These are phyloP conservation scores for Teratosphaeria gauchensis DNA, from an alignment of 2,329 filamentous ascomycete genomes.

Conservation along the genomic window DNA sequence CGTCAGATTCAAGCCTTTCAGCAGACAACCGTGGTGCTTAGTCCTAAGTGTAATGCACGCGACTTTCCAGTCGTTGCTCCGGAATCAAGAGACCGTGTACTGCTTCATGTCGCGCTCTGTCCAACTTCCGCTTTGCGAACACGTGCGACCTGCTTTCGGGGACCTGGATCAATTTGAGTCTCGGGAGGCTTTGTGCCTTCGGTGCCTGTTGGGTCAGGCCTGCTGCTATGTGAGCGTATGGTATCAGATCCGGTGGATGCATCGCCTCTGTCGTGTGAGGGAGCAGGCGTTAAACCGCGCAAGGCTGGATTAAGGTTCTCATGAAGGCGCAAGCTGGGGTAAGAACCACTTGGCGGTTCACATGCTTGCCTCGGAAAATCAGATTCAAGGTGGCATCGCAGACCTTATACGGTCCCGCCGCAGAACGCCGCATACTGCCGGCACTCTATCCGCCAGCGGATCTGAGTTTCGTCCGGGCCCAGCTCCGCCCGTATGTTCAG, in stretches of 20 bases:
- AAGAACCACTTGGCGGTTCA: neutral
- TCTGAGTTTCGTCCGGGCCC: too few relatives aligned
- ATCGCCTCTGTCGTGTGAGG: too few relatives aligned
- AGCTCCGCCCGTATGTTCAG: too few relatives aligned
- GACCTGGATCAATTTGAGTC: too few relatives aligned
- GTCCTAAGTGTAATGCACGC: too few relatives aligned
- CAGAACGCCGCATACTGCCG: too few relatives aligned
- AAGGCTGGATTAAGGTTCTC: neutral
- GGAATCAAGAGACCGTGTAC: neutral
- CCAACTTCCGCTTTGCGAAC: neutral
- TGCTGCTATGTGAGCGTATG: neutral
- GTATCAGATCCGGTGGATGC: neutral
- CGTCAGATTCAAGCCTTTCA: too few relatives aligned
- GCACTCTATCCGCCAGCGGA: too few relatives aligned
- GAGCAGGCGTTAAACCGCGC: too few relatives aligned
- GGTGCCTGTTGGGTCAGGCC: neutral
- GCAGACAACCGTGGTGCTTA: too few relatives aligned
- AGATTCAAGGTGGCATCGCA: neutral
- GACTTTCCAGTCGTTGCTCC: neutral
- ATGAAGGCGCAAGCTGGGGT: neutral
- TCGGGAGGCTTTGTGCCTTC: neutral
- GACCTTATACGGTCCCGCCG: neutral
- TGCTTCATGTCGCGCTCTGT: neutral
- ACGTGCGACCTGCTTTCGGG: neutral
- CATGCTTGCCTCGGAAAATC: neutral